These are phyloP conservation scores for Penicillium hesseltinei DNA, from an alignment of 2,329 filamentous ascomycete species.

Conservation along the genomic window DNA sequence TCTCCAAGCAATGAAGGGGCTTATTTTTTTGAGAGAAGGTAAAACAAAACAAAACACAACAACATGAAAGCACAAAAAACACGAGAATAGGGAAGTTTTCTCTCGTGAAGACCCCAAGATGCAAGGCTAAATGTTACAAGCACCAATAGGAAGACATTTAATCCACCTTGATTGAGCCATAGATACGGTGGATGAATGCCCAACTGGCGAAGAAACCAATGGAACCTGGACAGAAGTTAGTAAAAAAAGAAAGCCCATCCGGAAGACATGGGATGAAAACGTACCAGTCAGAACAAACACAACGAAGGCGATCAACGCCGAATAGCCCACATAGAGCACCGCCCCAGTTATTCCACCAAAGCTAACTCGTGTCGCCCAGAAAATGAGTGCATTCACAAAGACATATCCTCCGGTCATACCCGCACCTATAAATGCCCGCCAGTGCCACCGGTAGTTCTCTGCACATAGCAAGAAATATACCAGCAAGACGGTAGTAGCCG, in stretches of 20 bases:
- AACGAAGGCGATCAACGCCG: conserved; percentile 79
- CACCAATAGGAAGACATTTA: conserved; percentile 42
- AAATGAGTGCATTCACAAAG: conserved; percentile 85
- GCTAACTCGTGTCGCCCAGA: conserved; percentile 84
- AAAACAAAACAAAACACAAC: too few relatives aligned
- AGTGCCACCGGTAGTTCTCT: conserved; percentile 99
- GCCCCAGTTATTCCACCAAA: conserved; percentile 81
- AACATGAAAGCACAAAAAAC: background rate
- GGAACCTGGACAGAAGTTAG: conserved; percentile 59
- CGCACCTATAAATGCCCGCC: conserved; percentile 88
- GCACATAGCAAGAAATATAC: conserved; percentile 95
- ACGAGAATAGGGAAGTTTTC: background rate
- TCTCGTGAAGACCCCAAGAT: background rate
- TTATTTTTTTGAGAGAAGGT: background rate
- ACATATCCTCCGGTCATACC: conserved; percentile 90
- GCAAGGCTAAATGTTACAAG: background rate
- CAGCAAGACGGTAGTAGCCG: conserved; percentile 87
- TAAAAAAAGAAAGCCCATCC: conserved; percentile 5
- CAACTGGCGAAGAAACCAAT: conserved; percentile 96
- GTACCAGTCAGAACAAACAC: conserved; percentile 93
- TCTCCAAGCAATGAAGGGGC: background rate
- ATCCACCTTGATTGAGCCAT: conserved; percentile 97
- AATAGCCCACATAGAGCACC: conserved; percentile 92
- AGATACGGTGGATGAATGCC: conserved; percentile 92
- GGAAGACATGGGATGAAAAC: conserved; percentile 39